Percentiles rank a stretch among this genome's conserved stretches.
phyloP scores from a whole-genome alignment of 495 filamentous ascomycete species.

The Arthonia radiata region DNA sequence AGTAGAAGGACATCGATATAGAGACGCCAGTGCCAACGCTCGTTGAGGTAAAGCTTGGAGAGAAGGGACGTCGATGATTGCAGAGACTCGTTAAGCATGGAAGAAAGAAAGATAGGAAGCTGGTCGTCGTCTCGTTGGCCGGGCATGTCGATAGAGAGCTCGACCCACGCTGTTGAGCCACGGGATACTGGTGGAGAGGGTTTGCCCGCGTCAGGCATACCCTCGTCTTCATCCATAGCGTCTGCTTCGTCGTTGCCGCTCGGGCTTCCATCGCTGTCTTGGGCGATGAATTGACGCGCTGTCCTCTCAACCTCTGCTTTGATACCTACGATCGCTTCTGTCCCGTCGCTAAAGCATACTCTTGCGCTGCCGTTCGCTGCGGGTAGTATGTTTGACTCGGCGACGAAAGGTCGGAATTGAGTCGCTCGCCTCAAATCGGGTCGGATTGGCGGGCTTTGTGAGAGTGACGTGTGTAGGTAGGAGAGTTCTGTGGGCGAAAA shows the following conservation, averaged over 20 bases:
- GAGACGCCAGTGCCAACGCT: slow-evolving; percentile 81
- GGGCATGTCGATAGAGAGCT: slow-evolving; percentile 65
- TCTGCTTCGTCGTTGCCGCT: slow-evolving; percentile 8
- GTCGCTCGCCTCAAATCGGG: slow-evolving; percentile 62
- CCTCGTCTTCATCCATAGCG: slow-evolving; percentile 14
- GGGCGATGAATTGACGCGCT: neutral
- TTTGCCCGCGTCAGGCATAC: slow-evolving; percentile 3
- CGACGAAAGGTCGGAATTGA: slow-evolving; percentile 73
- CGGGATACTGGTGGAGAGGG: slow-evolving; percentile 1
- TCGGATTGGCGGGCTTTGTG: slow-evolving; percentile 51
- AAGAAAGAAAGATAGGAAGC: slow-evolving; percentile 57
- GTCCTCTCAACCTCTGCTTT: slow-evolving; percentile 69
- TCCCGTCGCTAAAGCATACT: slow-evolving; percentile 82
- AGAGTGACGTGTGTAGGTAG: slow-evolving; percentile 78
- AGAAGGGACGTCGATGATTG: slow-evolving; percentile 49
- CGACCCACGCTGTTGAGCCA: slow-evolving; percentile 30
- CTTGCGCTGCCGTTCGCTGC: slow-evolving; percentile 77
- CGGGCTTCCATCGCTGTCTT: neutral
- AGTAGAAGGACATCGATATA: slow-evolving; percentile 91
- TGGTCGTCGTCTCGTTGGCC: slow-evolving; percentile 79
- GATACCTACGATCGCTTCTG: slow-evolving; percentile 81
- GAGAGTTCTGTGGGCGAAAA: slow-evolving; percentile 90
- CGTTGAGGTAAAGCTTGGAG: slow-evolving; percentile 54
- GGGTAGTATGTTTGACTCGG: slow-evolving; percentile 74
- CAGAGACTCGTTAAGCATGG: slow-evolving; percentile 74